Evolutionary conservation across 257 asterid species (phyloP), one percentile per base, ranked within the genome.

Genomic region (Catharanthus roseus): DNA sequence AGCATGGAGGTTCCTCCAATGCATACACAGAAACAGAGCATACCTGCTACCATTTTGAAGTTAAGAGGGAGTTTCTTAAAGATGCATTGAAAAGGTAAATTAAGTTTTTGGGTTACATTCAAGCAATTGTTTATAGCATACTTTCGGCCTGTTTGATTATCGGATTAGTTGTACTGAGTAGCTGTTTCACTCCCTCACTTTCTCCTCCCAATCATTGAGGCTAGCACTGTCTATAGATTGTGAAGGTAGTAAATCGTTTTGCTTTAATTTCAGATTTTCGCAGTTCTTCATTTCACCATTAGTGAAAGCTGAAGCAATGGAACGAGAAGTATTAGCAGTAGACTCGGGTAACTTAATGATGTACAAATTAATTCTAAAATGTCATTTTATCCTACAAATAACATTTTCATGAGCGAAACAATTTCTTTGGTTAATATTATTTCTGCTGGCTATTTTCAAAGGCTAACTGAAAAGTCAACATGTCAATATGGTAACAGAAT

Each of bases 1-100:
- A 91, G 88, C 99, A 86, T 78, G 99, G 99, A 74, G 99, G 99
- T 24, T 86, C 96, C n/a, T 95, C 99, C 64, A 95, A 95, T 84
- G 99, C 97, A 21, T 91, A 89, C 81, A 95, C 99, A n/a, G 99
- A 95, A 80, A 91, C 99, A 11, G 97, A 95, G 91, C 85, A 89
- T 77, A 91, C 99, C 36, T 91, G 97, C 85, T 95, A 95, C 84
- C 95, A 95, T 80, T 95, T 95, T 85, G 99, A 95, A 65, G 97
- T 95, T 70, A 89, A 95, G 72, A 84, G 80, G 77, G 99, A 95
- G 89, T 91, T 85, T 85, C 97, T 95, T 34, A 58, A 87, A 81
- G 97, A 95, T 72, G 97, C 99, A 57, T 82, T 91, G 83, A 86
- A 81, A 73, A 89, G 99, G 99, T 91, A 87, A 77, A 71, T 13